phyloP scores from a whole-genome alignment of 768 basidiomycete species.

The Suillus decipiens region DNA sequence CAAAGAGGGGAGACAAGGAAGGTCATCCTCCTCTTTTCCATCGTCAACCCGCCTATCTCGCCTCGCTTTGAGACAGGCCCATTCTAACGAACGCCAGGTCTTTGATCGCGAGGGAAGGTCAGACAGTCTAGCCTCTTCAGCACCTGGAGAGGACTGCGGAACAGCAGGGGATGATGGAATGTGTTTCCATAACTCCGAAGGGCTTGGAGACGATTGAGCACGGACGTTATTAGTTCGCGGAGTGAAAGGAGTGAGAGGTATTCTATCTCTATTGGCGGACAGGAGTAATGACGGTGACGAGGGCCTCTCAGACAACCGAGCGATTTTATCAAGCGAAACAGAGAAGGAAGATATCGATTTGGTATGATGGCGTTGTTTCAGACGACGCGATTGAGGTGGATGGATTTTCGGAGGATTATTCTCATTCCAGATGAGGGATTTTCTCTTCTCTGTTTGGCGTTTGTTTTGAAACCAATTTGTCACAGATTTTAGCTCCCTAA shows the following conservation, averaged over 20 bases:
- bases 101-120: slow-evolving; percentile 36
- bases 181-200: slow-evolving; percentile 30
- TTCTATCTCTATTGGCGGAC: slow-evolving; percentile 13
- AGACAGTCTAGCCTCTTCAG: slow-evolving; percentile 28
- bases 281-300: slow-evolving; percentile 16
- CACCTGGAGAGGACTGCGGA: slow-evolving; percentile 22
- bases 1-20: slow-evolving; percentile 15
- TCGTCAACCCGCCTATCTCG: slow-evolving; percentile 27
- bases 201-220: slow-evolving; percentile 11
- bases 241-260: slow-evolving; percentile 33
- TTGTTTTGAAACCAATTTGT: slow-evolving; percentile 86
- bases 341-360: slow-evolving; percentile 16
- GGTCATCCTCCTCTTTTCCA: slow-evolving; percentile 19
- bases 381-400: slow-evolving; percentile 10
- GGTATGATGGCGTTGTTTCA: slow-evolving; percentile 11
- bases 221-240: slow-evolving; percentile 26
- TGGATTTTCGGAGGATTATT: slow-evolving; percentile 20
- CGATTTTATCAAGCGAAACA: slow-evolving; percentile 34
- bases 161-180: slow-evolving; percentile 30
- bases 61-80: slow-evolving; percentile 64
- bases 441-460: slow-evolving; percentile 50
- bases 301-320: slow-evolving; percentile 32
- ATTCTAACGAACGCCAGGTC: slow-evolving; percentile 62
- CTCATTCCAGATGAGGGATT: slow-evolving; percentile 23
- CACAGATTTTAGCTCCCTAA: slow-evolving; percentile 66